A percentile compares a stretch with the other conserved stretches of the same genome.
Conservation (phyloP, 768 basidiomycete species). For the Galerina marginata region DNA sequence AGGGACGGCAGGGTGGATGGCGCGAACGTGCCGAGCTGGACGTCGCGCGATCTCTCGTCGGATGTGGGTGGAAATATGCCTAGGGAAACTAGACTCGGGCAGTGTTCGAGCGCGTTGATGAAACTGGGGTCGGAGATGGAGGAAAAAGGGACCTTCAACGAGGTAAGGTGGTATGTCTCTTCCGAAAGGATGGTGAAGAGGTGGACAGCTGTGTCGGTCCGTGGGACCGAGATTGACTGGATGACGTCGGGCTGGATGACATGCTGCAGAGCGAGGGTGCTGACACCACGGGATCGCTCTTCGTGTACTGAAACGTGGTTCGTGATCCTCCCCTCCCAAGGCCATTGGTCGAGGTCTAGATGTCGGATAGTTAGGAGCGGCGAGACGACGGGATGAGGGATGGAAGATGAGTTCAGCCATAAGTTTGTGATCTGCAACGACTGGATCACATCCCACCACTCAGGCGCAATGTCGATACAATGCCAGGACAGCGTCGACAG, state of each 20-base stretch:
- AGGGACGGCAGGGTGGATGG: constrained; percentile 27
- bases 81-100: constrained; percentile 34
- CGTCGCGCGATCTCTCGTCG: constrained; percentile 25
- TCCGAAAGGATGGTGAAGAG: constrained; percentile 29
- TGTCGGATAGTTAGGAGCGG: constrained; percentile 24
- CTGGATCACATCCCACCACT: constrained; percentile 37
- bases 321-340: constrained; percentile 39
- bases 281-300: constrained; percentile 33
- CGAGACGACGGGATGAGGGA: constrained; percentile 15
- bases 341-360: constrained; percentile 43
- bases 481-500: constrained; percentile 39
- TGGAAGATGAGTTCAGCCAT: constrained; percentile 39
- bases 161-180: constrained; percentile 12
- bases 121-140: constrained; percentile 30
- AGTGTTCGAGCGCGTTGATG: constrained; percentile 31
- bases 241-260: constrained; percentile 34
- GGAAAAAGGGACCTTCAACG: constrained; percentile 30
- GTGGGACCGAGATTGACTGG: constrained; percentile 36
- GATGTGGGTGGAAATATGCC: constrained; percentile 35
- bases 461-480: constrained; percentile 37
- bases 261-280: constrained; percentile 29
- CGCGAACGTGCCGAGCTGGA: constrained; percentile 20
- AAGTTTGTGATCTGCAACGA: constrained; percentile 32
- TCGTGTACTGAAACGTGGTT: constrained; percentile 41
- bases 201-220: constrained; percentile 35